Base-by-base conservation (phyloP, 352 stramenopile species). In the Albugo laibachii region DNA sequence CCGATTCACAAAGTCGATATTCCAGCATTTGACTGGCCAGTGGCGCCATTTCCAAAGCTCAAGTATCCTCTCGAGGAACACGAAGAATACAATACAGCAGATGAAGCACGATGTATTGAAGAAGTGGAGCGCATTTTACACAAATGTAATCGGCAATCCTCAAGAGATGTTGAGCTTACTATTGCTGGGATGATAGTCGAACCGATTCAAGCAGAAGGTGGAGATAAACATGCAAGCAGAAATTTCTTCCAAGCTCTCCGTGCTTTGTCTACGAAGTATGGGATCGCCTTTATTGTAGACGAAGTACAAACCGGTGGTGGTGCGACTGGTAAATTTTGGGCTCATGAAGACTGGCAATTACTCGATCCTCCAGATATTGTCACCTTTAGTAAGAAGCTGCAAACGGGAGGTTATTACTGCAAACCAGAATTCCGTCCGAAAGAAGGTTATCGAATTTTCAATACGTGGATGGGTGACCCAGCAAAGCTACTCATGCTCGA, bases 381-480 rank as follows among this genome's bases (percentile, higher is more conserved):
- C 45, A 89, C 77, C 10, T 89, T 89, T 49, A 84, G 69, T 44
- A 89, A 89, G 57, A 89, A 86, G 53, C 63, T 89, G 53, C 76
- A 89, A 53, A 86, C 72, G 4, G 76, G 73, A 38, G 76, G 76
- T 11, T 89, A 83, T 53, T 89, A 80, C 50, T 68, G 71, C 19
- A 89, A 86, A 61, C 43, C 66, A 15, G 64, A 82, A 41, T 83
- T 86, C 48, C 76, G 71, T 15, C 49, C 81, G 11, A 53, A 51
- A 24, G 73, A 89, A 44, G 65, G 66, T 5, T 89, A 83, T 52
- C 76, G 76, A 38, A 86, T 86, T 37, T 89, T 89, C 59, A 89
- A 89, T 62, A 89, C 76, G 47, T 89, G 76, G 76, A 89, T 89
- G 76, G 76, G 76, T 41, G 76, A 89, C 51, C 76, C 76, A 15